Evolutionary conservation across 1,139 yeast genomes (phyloP).

Genomic region (Yamadazyma dendronema): DNA sequence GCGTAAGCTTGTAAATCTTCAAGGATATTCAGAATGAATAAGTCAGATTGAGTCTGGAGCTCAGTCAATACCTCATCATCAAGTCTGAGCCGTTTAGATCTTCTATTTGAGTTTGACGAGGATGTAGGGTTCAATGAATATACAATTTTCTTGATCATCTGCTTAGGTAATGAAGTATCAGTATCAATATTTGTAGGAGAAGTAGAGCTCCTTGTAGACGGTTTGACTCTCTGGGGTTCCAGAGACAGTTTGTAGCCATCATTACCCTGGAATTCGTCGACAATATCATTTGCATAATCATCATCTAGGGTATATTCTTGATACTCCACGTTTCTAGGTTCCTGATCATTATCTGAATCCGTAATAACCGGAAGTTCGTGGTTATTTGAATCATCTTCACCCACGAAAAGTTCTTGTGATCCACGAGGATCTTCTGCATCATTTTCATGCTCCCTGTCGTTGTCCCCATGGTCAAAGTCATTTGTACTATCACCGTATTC

Average conservation of each 20-base stretch:
- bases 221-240: neutral
- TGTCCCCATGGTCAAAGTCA: neutral
- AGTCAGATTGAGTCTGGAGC: slow-evolving; percentile 23
- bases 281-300: neutral
- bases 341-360: neutral
- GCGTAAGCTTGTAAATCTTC: slow-evolving; percentile 37
- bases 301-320: slow-evolving; percentile 3
- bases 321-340: neutral
- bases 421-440: neutral
- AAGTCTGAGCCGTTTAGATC: slow-evolving; percentile 6
- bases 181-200: neutral
- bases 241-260: too few relatives aligned
- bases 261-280: neutral
- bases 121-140: slow-evolving; percentile 2
- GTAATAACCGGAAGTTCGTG: neutral
- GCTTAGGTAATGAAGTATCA: slow-evolving; percentile 5
- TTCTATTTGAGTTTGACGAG: neutral
- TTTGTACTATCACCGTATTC: too few relatives aligned
- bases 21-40: slow-evolving; percentile 33
- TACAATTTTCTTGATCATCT: slow-evolving; percentile 12
- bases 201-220: neutral
- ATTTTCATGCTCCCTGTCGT: neutral
- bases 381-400: neutral
- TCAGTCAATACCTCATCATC: slow-evolving; percentile 11
- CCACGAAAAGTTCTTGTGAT: neutral